Base-by-base conservation (phyloP, 2,329 filamentous ascomycete species). In the Apiospora hydei region DNA sequence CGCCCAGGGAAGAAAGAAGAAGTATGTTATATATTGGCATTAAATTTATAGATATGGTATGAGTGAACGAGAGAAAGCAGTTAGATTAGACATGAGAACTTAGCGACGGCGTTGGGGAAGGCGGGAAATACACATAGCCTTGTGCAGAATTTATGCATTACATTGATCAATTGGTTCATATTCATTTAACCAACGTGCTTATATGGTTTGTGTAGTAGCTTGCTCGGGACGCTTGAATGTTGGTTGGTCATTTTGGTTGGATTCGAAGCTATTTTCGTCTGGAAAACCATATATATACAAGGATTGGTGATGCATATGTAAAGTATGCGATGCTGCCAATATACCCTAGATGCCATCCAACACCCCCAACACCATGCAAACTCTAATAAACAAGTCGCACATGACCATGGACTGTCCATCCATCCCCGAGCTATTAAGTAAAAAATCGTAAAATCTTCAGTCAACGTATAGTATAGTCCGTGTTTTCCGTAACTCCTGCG, bases 81-180 rank as follows among this genome's bases (percentile, higher is more conserved):
- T 21, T 64, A 41, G 18, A 41, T n/a, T 64, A 64, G 57, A 41
- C 8, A 64, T 38, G n/a, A 3, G 18, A 41, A 64, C 57, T 64
- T 41, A 64, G 57, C 57, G 57, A 64, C 57, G 57, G 57, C 57
- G 57, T 64, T 64, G n/a, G 57, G 41, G 18, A 41, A 64, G 34
- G n/a, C 18, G 18, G 57, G 57, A 5, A 64, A 64, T 64, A 41
- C 34, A 64, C 6, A 41, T 41, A 6, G 53, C 1, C 53, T n/a
- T n/a, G 53, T 61, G 30, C 53, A 21, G 30, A 21, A 21, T 5
- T 14, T 3, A 34, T 57, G 51, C 51, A 57, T 26, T 5, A 34
- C 51, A 18, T 34, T 53, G 34, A 16, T 38, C 11, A 4, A 30
- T 4, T 3, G 21, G 4, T 21, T 3, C 16, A 11, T 8, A 21